Percentiles rank a stretch among this genome's conserved stretches.
These are phyloP conservation scores for Colletotrichum tropicale DNA, from an alignment of 2,329 filamentous ascomycete genomes.

Conservation along the genomic window DNA sequence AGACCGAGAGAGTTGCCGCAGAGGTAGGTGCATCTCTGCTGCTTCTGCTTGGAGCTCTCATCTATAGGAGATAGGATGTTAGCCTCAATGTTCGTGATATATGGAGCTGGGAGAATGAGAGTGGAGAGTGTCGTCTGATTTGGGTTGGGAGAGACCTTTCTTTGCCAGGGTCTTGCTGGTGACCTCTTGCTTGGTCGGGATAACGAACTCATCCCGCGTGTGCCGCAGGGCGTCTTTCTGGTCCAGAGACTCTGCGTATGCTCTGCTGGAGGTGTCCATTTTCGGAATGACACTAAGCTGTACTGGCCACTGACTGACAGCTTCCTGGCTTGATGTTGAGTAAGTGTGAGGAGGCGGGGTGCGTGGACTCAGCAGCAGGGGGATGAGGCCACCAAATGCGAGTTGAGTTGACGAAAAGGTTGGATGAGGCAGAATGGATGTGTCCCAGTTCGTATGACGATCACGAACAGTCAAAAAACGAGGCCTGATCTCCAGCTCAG, in stretches of 20 bases:
- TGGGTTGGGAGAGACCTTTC: constrained; percentile 8
- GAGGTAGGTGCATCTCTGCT: constrained; percentile 69
- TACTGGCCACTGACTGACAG: not conserved
- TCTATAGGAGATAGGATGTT: not conserved
- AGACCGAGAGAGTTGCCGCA: constrained; percentile 90
- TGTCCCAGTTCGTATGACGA: not conserved
- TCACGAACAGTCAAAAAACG: not conserved
- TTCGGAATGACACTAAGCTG: not conserved
- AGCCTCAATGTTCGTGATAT: not conserved
- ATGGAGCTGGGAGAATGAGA: not conserved
- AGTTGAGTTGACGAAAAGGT: not conserved
- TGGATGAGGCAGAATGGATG: not conserved
- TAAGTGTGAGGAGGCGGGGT: not conserved
- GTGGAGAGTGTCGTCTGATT: not conserved
- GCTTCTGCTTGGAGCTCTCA: not conserved
- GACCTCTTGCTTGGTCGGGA: constrained; percentile 57
- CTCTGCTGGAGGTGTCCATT: constrained; percentile 6
- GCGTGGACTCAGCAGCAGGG: not conserved
- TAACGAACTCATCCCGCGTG: constrained; percentile 71
- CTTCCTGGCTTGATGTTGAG: not conserved
- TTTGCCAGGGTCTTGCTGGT: constrained; percentile 29
- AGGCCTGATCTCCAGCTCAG: not conserved
- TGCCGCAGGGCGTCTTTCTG: constrained; percentile 56
- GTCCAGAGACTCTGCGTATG: constrained; percentile 46
- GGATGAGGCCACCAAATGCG: not conserved